Percentiles rank a stretch among this genome's conserved stretches.
Conservation (phyloP, 2,329 filamentous ascomycete species). For the Penicillium verrucosum region DNA sequence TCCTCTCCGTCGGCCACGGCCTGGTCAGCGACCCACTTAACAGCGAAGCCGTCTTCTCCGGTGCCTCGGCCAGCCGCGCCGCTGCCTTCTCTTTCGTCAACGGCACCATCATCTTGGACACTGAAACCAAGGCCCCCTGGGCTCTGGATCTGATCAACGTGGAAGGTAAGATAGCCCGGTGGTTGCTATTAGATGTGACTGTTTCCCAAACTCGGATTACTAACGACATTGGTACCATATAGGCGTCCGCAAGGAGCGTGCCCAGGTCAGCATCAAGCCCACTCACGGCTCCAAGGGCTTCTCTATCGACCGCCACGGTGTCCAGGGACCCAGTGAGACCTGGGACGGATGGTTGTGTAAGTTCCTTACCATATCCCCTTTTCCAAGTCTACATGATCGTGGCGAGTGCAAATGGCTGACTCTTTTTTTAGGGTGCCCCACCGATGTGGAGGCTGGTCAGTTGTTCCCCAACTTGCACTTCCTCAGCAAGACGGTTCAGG, state of each 20-base stretch:
- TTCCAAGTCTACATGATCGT: not conserved
- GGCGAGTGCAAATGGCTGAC: not conserved
- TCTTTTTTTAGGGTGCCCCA: conserved; percentile 1
- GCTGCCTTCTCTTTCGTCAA: conserved; percentile 14
- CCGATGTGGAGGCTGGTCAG: conserved; percentile 3
- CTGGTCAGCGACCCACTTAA: conserved; percentile 14
- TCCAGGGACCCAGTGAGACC: conserved; percentile 3
- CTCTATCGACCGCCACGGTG: not conserved
- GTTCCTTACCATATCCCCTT: conserved; percentile 24
- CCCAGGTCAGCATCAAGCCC: conserved; percentile 18
- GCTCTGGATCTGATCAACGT: conserved; percentile 13
- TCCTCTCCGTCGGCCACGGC: conserved; percentile 8
- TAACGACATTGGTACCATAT: not conserved
- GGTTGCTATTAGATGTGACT: not conserved
- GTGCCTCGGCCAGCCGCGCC: conserved; percentile 3
- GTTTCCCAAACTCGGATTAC: not conserved
- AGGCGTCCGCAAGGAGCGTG: conserved; percentile 10
- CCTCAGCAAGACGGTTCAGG: conserved; percentile 3
- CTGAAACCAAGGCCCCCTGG: conserved; percentile 8
- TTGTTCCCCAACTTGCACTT: conserved; percentile 11
- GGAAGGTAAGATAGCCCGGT: not conserved
- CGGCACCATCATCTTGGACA: conserved; percentile 13
- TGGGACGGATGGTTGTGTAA: conserved; percentile 29
- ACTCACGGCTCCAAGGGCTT: conserved; percentile 15
- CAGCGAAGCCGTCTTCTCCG: conserved; percentile 15